Evolutionary conservation across 106 monocot genomes (phyloP), one percentile per base, ranked within the genome.

Genomic region (Acorus gramineus): DNA sequence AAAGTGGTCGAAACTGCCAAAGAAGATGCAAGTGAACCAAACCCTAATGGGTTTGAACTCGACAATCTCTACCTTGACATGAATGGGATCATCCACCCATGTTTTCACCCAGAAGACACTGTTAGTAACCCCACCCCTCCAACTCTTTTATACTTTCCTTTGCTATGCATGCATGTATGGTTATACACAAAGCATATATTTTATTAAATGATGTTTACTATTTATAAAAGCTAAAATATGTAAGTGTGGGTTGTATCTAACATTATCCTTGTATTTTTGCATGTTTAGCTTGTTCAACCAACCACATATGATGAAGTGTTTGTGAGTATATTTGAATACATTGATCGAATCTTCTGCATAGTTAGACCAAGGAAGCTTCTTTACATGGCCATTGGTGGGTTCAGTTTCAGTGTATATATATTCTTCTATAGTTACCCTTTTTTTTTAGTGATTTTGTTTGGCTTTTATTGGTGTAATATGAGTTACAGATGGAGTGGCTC

Each of bases 41-140:
- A 71, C 49, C 78, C 72, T 42, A 78, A 81, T 51, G 81, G 66
- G 5, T 44, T 73, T 0, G 79, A 76, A 59, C 82, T 73, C 51
- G 75, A 82, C 57, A 86, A 86, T 53, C 69, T 86, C 8, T 86
- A 82, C 56, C 79, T 86, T 14, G 86, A 86, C 59, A 73, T 82
- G 69, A 86, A 86, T 45, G 79, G 79, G 6, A 86, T 86, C 72
- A 76, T 86, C 45, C 81, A 86, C 63, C 86, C 81, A 11, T 86
- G 86, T 60, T 82, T 86, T 69, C 82, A 82, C 49, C 82, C 81
- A 9, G 78, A 85, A 42, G 71, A 85, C 13, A 52, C 65, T 67
- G 45, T 78, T 81, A 59, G 44, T 58, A 3, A 10, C 44, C 28
- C 4, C 46, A 14, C 5, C 8, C 59, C 4, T 11, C 3, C 13